Evolutionary conservation across 129 eudicot genomes (phyloP), one percentile per base, ranked within the genome.

Genomic region (Erigeron canadensis): DNA sequence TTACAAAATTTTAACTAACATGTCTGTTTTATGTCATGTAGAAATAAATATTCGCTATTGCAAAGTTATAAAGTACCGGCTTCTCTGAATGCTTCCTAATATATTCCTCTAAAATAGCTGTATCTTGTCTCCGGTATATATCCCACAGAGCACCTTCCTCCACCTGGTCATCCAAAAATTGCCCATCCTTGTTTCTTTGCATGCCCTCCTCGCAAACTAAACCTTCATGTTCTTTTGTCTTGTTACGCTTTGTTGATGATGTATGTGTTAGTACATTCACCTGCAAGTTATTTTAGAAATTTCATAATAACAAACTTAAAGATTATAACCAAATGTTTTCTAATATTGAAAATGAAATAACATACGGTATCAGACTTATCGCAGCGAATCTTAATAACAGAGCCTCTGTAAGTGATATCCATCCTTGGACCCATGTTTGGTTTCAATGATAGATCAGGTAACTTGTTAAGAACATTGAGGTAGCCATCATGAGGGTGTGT

Each of bases 71-170:
- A 17, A 65, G 54, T 69, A 69, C 74, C 74, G 10, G 63, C 53
- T 53, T 42, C 17, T 5, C 12, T 41, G 47, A 10, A 19, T 55
- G 65, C 15, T 55, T 70, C 47, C 65, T 70, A 40, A 70, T 40
- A 70, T 70, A 70, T 5, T 70, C 55, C 65, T 39, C 22, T 70
- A 70, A 9, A 15, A 1, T 70, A 18, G 63, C 41, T 5, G 21
- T 9, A 55, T 70, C 54, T 50, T 70, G 65, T 8, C 53, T 70
- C 51, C 16, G 37, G 10, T 39, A 70, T 40, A 54, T 40, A 11
- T 69, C 74, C 74, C 74, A 69, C 50, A 69, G 1, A 17, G 74
- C 64, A 69, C 63, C 63, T 16, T 23, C 73, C 61, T 69, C 18
- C 63, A 38, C 10, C 18, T 37, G 64, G 53, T 69, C 63, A 54